Evolutionary conservation across 2,329 filamentous ascomycete species (phyloP), one percentile per base, ranked within the genome.

Genomic region (Sporothrix schenckii): DNA sequence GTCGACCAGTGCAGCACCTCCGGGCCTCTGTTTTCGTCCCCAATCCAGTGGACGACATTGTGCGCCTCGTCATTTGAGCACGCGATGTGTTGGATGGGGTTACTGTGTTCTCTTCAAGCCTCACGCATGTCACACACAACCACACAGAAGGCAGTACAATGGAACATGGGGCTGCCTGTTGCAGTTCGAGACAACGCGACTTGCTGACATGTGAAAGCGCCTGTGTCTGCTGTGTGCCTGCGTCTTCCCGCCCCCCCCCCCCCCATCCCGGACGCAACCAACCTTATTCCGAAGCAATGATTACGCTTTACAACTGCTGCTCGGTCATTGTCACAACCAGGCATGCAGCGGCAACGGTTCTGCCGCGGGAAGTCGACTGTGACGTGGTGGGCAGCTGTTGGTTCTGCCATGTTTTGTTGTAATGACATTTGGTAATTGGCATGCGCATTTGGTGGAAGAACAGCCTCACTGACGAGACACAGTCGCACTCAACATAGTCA

Each of bases 321-420:
- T 50, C 61, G 44, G 61, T 16, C 61, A 50, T 30, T 10, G 61
- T 16, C 34, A 50, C 5, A n/a, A 34, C 44, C 61, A 30, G 24
- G 41, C 24, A 19, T 34, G 61, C 39, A 61, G 39, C 58, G 41
- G 27, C 21, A 27, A 27, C n/a, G 58, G 58, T 63, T 27, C 58
- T 14, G 39, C 58, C 58, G 39, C 58, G 58, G 58, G 58, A 47
- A 44, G 58, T 63, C 58, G 39, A 39, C 58, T 63, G 58, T 39
- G 11, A 27, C 58, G n/a, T 63, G 21, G 39, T 13, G 10, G 24
- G 56, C 19, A 24, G 19, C 50, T 21, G 44, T 47, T 27, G 34
- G 19, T n/a, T 44, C 24, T 47, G 19, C 13, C 16, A 13, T 16
- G 39, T 44, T 47, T 27, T 63, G 58, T 39, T 44, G n/a, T 34